Base-by-base conservation (phyloP, 768 basidiomycete species). In the Xerocomus spinulosus region DNA sequence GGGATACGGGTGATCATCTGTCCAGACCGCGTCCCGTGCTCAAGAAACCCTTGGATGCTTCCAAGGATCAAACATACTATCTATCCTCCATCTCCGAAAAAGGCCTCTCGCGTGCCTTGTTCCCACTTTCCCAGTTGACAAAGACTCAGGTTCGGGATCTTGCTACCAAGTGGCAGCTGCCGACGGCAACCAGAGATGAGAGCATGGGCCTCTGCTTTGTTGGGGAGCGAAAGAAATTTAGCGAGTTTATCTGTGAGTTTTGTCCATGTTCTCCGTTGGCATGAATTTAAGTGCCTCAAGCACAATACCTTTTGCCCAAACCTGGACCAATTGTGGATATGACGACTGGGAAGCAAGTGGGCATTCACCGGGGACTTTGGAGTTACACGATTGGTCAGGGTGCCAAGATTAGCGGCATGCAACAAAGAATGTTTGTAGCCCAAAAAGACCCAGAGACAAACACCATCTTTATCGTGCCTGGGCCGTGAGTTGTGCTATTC, bases 201-300 rank as follows among this genome's bases (percentile, higher is more conserved):
- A 92, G 89, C 65, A 92, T 95, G 81, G 94, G 94, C 0, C 77
- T 98, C 15, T 98, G 94, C 60, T 98, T 98, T 54, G 83, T 98
- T 2, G 94, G 93, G 5, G 80, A 93, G 60, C 81, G 85, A 58
- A 73, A 74, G 9, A 77, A 70, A 40, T 94, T 95, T 55, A 72
- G 75, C 23, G 68, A 78, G 9, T 97, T 94, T 61, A 64, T 94
- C 41, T 78, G 90, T 87, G 50, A 52, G 78, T 67, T 20, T 43
- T 23, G 29, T 45, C 30, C 32, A 4, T 40, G 9, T 29, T n/a
- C 13, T n/a, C 0, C 17, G 7, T 41, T 35, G 14, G n/a, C 30
- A 18, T 3, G 15, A 21, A 8, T 33, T 41, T 8, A 46, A 32
- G 38, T 42, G 25, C 5, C 17, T 48, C 18, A 49, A 96, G 93